Conservation (phyloP, 2,329 filamentous ascomycete genomes). For the Escovopsis sp. region DNA sequence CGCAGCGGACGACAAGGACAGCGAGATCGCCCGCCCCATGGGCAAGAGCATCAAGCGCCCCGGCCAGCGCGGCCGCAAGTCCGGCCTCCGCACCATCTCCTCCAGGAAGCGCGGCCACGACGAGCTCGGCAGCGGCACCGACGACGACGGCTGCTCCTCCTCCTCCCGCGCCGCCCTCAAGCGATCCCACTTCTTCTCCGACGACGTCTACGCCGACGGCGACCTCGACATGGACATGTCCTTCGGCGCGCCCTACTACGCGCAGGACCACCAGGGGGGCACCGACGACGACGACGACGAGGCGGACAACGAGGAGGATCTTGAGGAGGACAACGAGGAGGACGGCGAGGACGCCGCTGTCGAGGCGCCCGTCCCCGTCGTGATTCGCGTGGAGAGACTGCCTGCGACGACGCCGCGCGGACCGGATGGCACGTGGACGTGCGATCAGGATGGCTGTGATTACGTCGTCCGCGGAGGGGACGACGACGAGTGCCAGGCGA, state of each 20-base stretch:
- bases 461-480: constrained; percentile 50
- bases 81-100: constrained; percentile 26
- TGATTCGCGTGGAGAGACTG: constrained; percentile 33
- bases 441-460: constrained; percentile 46
- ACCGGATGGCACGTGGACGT: constrained; percentile 50
- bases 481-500: constrained; percentile 33
- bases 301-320: constrained; percentile 1
- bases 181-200: constrained; percentile 18
- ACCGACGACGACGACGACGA: constrained; percentile 3
- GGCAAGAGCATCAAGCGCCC: constrained; percentile 17
- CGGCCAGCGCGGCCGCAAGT: constrained; percentile 27
- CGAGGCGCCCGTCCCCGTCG: constrained; percentile 23
- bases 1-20: constrained; percentile 7
- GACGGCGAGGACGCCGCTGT: constrained; percentile 2
- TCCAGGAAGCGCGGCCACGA: constrained; percentile 30
- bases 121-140: constrained; percentile 23
- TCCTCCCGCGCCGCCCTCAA: constrained; percentile 20
- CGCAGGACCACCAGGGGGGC: constrained; percentile 6
- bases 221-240: constrained; percentile 20
- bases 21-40: constrained; percentile 11
- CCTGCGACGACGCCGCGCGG: constrained; percentile 35
- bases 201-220: constrained; percentile 13
- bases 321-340: constrained; percentile 10
- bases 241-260: too few relatives aligned
- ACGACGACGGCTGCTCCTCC: too few relatives aligned